A percentile compares a stretch with the other conserved stretches of the same genome.
phyloP scores from a whole-genome alignment of 331 rosid genomes.

The Quercus lobata region DNA sequence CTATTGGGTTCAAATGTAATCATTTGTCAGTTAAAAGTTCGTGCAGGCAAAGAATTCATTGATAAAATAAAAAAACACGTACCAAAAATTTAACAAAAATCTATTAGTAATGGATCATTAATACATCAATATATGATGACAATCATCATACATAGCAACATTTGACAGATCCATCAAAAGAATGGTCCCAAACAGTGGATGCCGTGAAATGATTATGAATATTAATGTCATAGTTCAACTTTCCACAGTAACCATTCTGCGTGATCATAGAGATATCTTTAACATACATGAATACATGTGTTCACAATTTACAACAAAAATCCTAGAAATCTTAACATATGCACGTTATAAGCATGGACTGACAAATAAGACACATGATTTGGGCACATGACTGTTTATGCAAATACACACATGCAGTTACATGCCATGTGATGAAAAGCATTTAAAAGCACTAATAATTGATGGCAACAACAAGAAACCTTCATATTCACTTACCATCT shows the following conservation, averaged over 20 bases:
- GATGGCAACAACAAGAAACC: background rate
- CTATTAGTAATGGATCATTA: background rate
- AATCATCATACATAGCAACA: background rate
- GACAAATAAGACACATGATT: background rate
- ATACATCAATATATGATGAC: background rate
- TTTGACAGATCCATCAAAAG: background rate
- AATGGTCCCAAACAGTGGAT: background rate
- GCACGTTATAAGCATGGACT: background rate
- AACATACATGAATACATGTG: background rate
- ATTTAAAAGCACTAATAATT: background rate
- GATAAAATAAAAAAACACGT: background rate
- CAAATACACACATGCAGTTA: background rate
- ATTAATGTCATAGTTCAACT: background rate
- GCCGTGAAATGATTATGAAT: background rate
- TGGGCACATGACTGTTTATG: background rate
- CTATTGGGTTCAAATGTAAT: constrained; percentile 38
- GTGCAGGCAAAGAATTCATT: background rate
- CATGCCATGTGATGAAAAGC: background rate
- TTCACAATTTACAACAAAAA: background rate
- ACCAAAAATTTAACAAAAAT: background rate
- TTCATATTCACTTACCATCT: constrained; percentile 57
- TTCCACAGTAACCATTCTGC: background rate
- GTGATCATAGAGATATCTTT: background rate
- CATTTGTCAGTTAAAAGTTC: constrained; percentile 22
- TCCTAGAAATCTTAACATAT: background rate